A percentile compares a stretch with the other conserved stretches of the same genome.
Conservation (phyloP, 192 early-diverging fungal genomes). For the Rhizophagus clarus region DNA sequence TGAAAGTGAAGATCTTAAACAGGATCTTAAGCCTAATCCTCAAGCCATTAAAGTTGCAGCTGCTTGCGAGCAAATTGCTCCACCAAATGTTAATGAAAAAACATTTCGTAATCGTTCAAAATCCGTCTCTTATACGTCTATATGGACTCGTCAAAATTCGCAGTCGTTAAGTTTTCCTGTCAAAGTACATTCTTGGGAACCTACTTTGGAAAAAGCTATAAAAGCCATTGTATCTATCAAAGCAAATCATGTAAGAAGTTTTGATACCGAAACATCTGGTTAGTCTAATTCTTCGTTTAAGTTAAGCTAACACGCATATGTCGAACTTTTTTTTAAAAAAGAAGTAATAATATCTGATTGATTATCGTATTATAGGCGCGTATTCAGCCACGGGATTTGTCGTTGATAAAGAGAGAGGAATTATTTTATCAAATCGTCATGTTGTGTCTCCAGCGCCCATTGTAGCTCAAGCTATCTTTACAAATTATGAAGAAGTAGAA, state of each 20-base stretch:
- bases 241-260: slow-evolving; percentile 74
- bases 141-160: background rate
- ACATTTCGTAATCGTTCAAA: slow-evolving; percentile 14
- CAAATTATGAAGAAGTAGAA: slow-evolving; percentile 77
- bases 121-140: slow-evolving; percentile 2
- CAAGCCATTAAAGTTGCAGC: slow-evolving; percentile 2
- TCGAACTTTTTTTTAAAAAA: background rate
- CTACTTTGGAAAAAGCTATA: slow-evolving; percentile 70
- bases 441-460: slow-evolving; percentile 76
- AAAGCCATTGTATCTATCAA: slow-evolving; percentile 79
- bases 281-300: slow-evolving; percentile 33
- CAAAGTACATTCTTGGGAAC: slow-evolving; percentile 56
- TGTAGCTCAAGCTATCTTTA: slow-evolving; percentile 71
- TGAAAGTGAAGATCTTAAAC: background rate
- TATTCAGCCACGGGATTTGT: slow-evolving; percentile 76
- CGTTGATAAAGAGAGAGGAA: slow-evolving; percentile 72
- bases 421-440: slow-evolving; percentile 79
- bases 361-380: slow-evolving; percentile 37
- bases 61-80: slow-evolving; percentile 1
- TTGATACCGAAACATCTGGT: slow-evolving; percentile 79
- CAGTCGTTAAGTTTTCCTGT: too few relatives aligned
- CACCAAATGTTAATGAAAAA: background rate
- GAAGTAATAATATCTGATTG: background rate
- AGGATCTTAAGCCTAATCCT: slow-evolving; percentile 10
- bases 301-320: background rate